Percentiles rank a stretch among this genome's conserved stretches.
Conservation (phyloP, 257 asterid species). For the Verbena officinalis region DNA sequence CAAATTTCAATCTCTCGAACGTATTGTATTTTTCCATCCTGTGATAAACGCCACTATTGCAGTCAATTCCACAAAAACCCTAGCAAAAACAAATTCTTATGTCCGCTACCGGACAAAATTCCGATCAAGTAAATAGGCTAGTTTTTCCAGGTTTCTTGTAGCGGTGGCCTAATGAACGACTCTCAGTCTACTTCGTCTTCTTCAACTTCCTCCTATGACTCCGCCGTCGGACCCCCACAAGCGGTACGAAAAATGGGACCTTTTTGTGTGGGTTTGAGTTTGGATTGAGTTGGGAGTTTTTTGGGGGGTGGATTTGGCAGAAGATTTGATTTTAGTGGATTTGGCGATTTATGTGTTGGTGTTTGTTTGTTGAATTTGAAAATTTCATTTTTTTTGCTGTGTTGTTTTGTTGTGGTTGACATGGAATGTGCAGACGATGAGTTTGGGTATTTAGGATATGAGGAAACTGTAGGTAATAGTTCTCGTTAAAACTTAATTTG, state of each 20-base stretch:
- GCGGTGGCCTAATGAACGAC: constrained; percentile 49
- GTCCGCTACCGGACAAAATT: constrained; percentile 35
- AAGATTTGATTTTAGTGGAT: constrained; percentile 22
- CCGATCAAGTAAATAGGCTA: constrained; percentile 26
- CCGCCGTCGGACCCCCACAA: constrained; percentile 59
- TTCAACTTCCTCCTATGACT: constrained; percentile 57
- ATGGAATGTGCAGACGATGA: background rate
- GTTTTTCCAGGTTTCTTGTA: constrained; percentile 24
- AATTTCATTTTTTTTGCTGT: constrained; percentile 6
- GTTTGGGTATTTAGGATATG: background rate
- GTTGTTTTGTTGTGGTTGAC: constrained; percentile 13
- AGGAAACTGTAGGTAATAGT: background rate
- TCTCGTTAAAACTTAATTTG: background rate
- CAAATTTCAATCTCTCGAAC: background rate
- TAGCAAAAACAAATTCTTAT: constrained; percentile 14
- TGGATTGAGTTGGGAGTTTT: background rate
- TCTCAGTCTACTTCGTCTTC: constrained; percentile 46
- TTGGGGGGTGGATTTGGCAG: constrained; percentile 17
- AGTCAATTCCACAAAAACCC: constrained; percentile 31
- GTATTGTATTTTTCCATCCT: background rate
- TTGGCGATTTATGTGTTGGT: background rate
- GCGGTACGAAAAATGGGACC: constrained; percentile 34
- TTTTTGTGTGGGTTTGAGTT: background rate
- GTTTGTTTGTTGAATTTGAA: constrained; percentile 7
- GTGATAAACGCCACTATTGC: constrained; percentile 21